Percentiles rank a stretch among this genome's conserved stretches.
Evolutionary conservation across 768 basidiomycete genomes (phyloP).

Genomic region (Suillus spraguei): DNA sequence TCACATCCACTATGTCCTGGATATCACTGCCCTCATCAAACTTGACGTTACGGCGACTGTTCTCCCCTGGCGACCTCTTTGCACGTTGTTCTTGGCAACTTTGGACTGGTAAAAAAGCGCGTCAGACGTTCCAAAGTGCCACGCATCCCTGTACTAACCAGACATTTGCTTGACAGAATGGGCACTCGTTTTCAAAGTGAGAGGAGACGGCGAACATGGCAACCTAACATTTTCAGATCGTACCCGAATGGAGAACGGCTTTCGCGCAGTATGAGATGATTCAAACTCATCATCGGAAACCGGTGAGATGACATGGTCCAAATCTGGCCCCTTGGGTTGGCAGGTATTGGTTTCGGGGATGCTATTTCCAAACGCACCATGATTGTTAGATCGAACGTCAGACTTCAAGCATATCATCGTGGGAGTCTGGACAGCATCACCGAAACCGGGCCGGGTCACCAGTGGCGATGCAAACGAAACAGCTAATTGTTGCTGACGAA

Average conservation of each 20-base stretch:
- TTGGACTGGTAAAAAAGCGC: not conserved
- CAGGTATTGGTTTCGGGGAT: not conserved
- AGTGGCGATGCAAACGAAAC: conserved; percentile 7
- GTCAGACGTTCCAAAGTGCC: not conserved
- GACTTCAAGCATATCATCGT: not conserved
- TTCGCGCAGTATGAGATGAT: not conserved
- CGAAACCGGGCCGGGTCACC: not conserved
- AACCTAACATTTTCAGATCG: not conserved
- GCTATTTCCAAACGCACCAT: not conserved
- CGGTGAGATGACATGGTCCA: not conserved
- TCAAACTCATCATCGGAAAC: conserved; percentile 1
- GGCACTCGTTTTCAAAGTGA: not conserved
- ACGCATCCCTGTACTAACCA: not conserved
- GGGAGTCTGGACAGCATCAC: not conserved
- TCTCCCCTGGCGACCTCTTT: not conserved
- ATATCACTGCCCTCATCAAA: conserved; percentile 21
- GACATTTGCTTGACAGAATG: not conserved
- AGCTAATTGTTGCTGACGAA: not conserved
- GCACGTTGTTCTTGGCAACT: not conserved
- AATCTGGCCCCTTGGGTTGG: not conserved
- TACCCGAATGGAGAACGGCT: not conserved
- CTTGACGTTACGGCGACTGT: not conserved
- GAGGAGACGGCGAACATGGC: not conserved
- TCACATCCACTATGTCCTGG: conserved; percentile 47
- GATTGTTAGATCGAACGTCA: not conserved